Percentiles rank a stretch among this genome's conserved stretches.
These are phyloP conservation scores for Cyberlindnera maritima DNA, from an alignment of 805 yeast genomes.

Conservation along the genomic window DNA sequence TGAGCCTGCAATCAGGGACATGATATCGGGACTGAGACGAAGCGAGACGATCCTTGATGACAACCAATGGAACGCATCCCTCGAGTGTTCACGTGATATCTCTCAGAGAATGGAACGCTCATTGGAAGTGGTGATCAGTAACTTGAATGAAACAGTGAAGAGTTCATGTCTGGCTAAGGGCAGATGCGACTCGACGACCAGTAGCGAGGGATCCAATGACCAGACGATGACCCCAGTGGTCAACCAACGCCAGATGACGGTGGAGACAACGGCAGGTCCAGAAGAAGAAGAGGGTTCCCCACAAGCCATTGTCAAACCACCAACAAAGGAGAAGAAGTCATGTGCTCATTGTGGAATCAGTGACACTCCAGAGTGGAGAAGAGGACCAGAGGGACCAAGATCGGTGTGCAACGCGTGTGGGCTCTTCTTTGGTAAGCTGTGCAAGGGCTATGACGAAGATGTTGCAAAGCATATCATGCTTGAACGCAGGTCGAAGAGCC, in stretches of 20 bases:
- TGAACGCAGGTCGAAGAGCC: background rate
- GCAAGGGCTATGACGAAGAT: background rate
- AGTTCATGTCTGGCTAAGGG: background rate
- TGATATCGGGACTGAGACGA: background rate
- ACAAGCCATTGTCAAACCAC: too few relatives aligned
- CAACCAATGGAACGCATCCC: background rate
- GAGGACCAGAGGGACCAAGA: slow-evolving; percentile 74
- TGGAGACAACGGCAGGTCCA: background rate
- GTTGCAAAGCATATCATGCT: background rate
- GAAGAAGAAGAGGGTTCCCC: too few relatives aligned
- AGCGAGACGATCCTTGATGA: background rate
- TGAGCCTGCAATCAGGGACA: background rate
- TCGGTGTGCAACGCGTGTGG: slow-evolving; percentile 87
- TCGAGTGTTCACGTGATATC: background rate
- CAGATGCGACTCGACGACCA: background rate
- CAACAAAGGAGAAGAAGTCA: background rate
- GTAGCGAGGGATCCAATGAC: background rate
- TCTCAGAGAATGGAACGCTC: background rate
- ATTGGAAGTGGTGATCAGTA: background rate
- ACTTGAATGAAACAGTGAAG: background rate
- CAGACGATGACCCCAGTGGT: background rate
- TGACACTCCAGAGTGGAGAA: slow-evolving; percentile 81
- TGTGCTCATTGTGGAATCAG: slow-evolving; percentile 50
- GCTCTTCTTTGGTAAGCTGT: slow-evolving; percentile 39
- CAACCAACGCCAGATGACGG: background rate